phyloP scores from a whole-genome alignment of 2,329 filamentous ascomycete species.

The Hymenoscyphus fraxineus region DNA sequence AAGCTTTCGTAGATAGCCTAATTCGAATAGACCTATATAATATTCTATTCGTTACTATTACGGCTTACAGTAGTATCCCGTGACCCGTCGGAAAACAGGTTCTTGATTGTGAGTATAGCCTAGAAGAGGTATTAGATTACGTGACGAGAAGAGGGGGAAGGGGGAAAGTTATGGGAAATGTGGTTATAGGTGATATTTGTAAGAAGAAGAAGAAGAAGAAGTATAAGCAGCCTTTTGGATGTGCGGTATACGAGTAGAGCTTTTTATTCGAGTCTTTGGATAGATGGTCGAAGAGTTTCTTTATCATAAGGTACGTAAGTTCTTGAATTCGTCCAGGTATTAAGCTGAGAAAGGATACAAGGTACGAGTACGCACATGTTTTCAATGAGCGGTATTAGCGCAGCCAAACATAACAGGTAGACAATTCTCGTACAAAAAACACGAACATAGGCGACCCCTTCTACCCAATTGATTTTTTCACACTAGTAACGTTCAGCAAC shows the following conservation, averaged over 20 bases:
- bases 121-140: constrained; percentile 7
- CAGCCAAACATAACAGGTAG: neutral
- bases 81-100: no score
- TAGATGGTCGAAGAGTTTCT: constrained; percentile 30
- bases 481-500: no score
- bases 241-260: constrained; percentile 33
- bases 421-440: neutral
- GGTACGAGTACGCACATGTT: constrained; percentile 30
- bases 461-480: no score
- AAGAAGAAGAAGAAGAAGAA: constrained; percentile 23
- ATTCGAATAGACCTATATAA: no score
- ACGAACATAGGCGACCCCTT: no score
- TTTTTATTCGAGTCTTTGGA: constrained; percentile 39
- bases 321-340: constrained; percentile 34
- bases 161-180: constrained; percentile 22
- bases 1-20: no score
- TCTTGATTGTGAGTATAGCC: constrained; percentile 20
- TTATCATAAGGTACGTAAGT: constrained; percentile 25
- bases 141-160: constrained; percentile 16
- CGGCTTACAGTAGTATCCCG: no score
- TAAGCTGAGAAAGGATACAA: constrained; percentile 36
- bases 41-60: no score
- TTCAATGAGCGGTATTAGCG: constrained; percentile 21
- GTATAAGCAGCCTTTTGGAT: constrained; percentile 28
- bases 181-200: constrained; percentile 24